Conservation (phyloP, 1,284 basidiomycete species). For the Pascua guehoae region DNA sequence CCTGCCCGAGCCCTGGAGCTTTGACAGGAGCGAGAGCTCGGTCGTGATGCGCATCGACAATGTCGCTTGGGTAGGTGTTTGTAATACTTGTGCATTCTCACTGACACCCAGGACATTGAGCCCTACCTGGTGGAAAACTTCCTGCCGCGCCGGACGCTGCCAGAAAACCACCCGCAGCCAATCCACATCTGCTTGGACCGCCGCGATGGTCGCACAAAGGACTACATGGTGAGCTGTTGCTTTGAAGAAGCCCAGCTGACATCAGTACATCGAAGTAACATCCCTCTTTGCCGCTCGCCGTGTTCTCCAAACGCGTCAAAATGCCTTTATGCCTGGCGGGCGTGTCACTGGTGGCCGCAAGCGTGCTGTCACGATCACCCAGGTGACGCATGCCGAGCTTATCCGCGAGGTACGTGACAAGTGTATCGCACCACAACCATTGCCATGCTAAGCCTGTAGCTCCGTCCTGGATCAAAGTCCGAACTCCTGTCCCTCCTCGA, state of each 20-base stretch:
- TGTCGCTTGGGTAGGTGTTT: constrained; percentile 40
- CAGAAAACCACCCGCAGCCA: constrained; percentile 29
- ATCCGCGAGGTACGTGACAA: constrained; percentile 32
- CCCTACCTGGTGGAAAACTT: constrained; percentile 40
- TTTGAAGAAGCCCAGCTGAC: constrained; percentile 13
- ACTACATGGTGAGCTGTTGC: constrained; percentile 40
- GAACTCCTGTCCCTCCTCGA: constrained; percentile 39
- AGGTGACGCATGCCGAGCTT: constrained; percentile 37
- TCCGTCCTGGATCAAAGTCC: constrained; percentile 33
- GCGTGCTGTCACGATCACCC: constrained; percentile 45
- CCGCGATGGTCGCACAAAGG: constrained; percentile 45
- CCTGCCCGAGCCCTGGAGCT: not conserved
- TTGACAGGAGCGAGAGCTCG: constrained; percentile 6
- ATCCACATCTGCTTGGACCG: constrained; percentile 48
- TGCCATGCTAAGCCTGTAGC: constrained; percentile 20
- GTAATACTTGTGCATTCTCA: not conserved
- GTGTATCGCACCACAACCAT: not conserved
- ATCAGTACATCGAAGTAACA: constrained; percentile 45
- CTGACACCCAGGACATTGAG: constrained; percentile 39
- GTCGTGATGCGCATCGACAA: constrained; percentile 47
- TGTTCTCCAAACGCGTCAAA: constrained; percentile 44
- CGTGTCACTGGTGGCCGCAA: constrained; percentile 29
- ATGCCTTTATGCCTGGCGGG: constrained; percentile 41
- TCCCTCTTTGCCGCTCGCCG: constrained; percentile 32
- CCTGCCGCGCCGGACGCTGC: constrained; percentile 37